Evolutionary conservation across 495 filamentous ascomycete species (phyloP).

Genomic region (Annulohypoxylon stygium): DNA sequence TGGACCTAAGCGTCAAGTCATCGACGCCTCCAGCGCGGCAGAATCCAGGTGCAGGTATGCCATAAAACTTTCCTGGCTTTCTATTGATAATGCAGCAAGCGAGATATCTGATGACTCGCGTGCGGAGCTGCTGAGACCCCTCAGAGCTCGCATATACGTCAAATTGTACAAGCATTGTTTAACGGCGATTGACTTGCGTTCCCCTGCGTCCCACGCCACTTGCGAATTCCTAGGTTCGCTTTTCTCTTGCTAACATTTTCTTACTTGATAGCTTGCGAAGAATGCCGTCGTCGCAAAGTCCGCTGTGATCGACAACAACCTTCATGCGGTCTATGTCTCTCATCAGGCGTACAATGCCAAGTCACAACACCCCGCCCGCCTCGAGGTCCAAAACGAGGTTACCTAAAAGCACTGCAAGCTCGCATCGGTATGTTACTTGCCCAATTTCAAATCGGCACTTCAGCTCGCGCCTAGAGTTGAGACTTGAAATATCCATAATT

Average conservation of each 20-base stretch:
- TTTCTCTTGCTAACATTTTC: slow-evolving; percentile 1
- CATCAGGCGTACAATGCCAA: slow-evolving; percentile 44
- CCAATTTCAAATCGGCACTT: neutral
- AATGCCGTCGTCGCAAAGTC: slow-evolving; percentile 48
- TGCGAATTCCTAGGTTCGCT: neutral
- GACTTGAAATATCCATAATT: neutral
- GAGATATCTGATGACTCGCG: slow-evolving; percentile 1
- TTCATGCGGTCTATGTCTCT: slow-evolving; percentile 41
- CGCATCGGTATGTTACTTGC: slow-evolving; percentile 37
- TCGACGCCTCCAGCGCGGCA: slow-evolving; percentile 42
- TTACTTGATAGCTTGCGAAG: slow-evolving; percentile 36
- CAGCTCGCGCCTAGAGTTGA: neutral
- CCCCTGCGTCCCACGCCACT: slow-evolving; percentile 13
- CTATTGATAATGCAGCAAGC: slow-evolving; percentile 3
- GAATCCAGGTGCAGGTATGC: slow-evolving; percentile 46
- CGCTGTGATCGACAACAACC: slow-evolving; percentile 45
- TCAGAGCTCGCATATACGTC: slow-evolving; percentile 17
- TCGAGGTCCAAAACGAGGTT: slow-evolving; percentile 43
- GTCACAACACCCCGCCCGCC: slow-evolving; percentile 43
- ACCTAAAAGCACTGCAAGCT: slow-evolving; percentile 46
- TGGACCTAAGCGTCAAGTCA: slow-evolving; percentile 38
- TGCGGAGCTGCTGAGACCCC: slow-evolving; percentile 27
- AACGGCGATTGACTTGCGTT: slow-evolving; percentile 24
- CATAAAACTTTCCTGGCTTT: slow-evolving; percentile 11
- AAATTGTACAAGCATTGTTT: slow-evolving; percentile 27